A percentile compares a stretch with the other conserved stretches of the same genome.
These are phyloP conservation scores for Neopestalotiopsis clavispora DNA, from an alignment of 2,329 filamentous ascomycete species.

Conservation along the genomic window DNA sequence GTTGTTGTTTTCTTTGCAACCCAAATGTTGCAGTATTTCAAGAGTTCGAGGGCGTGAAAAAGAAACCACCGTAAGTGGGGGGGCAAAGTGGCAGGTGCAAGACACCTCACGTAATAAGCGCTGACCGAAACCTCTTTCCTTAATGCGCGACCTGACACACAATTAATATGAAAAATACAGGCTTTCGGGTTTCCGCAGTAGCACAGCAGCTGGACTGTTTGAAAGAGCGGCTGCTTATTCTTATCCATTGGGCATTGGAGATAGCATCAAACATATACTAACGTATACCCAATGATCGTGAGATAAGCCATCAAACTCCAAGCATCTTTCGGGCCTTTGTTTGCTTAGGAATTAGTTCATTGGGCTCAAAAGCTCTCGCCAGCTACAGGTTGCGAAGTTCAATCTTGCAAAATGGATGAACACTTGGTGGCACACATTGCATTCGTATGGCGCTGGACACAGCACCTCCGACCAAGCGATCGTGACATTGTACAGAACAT, in stretches of 20 bases:
- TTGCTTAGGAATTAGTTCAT: no score
- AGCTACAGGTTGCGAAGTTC: no score
- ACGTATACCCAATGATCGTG: no score
- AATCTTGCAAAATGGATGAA: no score
- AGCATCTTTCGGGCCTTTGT: no score
- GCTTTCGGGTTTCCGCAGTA: not conserved
- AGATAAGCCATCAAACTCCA: no score
- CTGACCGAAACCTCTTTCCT: not conserved
- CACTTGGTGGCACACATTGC: no score
- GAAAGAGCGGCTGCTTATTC: not conserved
- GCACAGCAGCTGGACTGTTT: not conserved
- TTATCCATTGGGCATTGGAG: not conserved
- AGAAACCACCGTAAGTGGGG: not conserved
- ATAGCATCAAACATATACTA: not conserved
- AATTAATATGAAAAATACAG: not conserved
- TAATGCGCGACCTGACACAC: not conserved
- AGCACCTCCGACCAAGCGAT: no score
- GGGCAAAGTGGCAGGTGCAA: not conserved
- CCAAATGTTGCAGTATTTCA: not conserved
- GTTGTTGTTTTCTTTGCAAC: no score
- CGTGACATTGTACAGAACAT: no score
- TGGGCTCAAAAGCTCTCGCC: no score
- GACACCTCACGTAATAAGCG: not conserved
- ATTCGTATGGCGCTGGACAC: no score
- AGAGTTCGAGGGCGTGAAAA: not conserved